Evolutionary conservation across 1,284 basidiomycete species (phyloP).

Genomic region (Bondarzewia mesenterica): DNA sequence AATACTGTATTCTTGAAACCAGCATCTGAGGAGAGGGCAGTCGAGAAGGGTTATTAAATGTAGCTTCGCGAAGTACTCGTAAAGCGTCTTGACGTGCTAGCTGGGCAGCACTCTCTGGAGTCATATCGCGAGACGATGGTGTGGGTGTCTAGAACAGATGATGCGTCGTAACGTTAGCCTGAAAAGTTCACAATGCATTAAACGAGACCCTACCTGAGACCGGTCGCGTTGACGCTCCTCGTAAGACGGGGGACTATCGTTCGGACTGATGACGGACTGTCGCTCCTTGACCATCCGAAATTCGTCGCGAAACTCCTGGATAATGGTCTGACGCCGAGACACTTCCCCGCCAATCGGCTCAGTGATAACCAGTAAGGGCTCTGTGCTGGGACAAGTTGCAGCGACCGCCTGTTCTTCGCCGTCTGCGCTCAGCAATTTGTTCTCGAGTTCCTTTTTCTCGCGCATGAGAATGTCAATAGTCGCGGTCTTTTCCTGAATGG

Average conservation of each 20-base stretch:
- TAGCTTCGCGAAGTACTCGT: constrained; percentile 13
- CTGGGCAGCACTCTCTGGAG: constrained; percentile 9
- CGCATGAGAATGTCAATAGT: constrained; percentile 41
- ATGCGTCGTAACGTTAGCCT: background rate
- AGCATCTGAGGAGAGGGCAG: constrained; percentile 6
- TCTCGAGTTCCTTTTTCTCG: constrained; percentile 25
- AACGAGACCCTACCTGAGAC: constrained; percentile 5
- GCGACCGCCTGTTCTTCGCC: background rate
- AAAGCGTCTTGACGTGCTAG: constrained; percentile 13
- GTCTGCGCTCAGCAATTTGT: constrained; percentile 12
- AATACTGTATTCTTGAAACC: background rate
- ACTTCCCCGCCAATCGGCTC: constrained; percentile 26
- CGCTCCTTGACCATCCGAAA: constrained; percentile 18
- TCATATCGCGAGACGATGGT: constrained; percentile 1
- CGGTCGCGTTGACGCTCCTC: constrained; percentile 4
- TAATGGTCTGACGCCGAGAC: constrained; percentile 26
- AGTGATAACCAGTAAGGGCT: constrained; percentile 5
- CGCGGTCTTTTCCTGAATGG: constrained; percentile 50
- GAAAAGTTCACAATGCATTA: too few species aligned
- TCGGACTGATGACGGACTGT: constrained; percentile 1
- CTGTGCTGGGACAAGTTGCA: constrained; percentile 5
- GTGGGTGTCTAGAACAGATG: background rate
- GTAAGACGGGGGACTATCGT: constrained; percentile 7
- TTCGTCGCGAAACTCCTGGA: constrained; percentile 33
- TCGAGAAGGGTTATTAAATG: constrained; percentile 10